A percentile compares a stretch with the other conserved stretches of the same genome.
phyloP scores from a whole-genome alignment of 169 alveolate species.

The Haemoproteus tartakovskyi region DNA sequence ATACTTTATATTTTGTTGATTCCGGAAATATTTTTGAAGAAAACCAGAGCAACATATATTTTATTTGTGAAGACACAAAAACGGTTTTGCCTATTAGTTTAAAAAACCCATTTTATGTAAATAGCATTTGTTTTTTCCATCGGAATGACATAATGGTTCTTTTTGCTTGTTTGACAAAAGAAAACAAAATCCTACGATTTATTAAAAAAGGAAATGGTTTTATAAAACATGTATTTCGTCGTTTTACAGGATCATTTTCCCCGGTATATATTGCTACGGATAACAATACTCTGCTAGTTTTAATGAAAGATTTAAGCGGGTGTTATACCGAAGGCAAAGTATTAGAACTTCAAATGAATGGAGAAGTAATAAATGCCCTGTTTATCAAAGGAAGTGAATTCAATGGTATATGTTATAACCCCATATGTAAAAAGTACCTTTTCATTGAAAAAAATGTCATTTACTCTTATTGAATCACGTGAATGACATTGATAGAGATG shows the following conservation, averaged over 20 bases:
- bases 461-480: slow-evolving; percentile 10
- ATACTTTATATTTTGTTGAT: slow-evolving; percentile 35
- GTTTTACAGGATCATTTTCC: slow-evolving; percentile 35
- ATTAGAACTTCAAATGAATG: slow-evolving; percentile 36
- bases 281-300: slow-evolving; percentile 26
- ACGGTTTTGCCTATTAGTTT: slow-evolving; percentile 34
- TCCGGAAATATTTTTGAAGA: slow-evolving; percentile 61
- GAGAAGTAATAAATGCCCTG: slow-evolving; percentile 32
- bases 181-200: slow-evolving; percentile 43
- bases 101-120: slow-evolving; percentile 11
- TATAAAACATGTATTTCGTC: slow-evolving; percentile 16
- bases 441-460: slow-evolving; percentile 44
- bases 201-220: slow-evolving; percentile 48
- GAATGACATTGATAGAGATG: no score
- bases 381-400: slow-evolving; percentile 34
- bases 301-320: slow-evolving; percentile 64
- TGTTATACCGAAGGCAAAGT: slow-evolving; percentile 32
- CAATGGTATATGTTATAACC: slow-evolving; percentile 61
- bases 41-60: slow-evolving; percentile 35
- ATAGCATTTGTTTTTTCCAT: slow-evolving; percentile 44
- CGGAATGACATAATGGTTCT: slow-evolving; percentile 5
- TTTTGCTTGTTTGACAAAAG: slow-evolving; percentile 55
- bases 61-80: slow-evolving; percentile 58
- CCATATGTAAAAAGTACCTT: slow-evolving; percentile 25
- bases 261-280: slow-evolving; percentile 52